phyloP scores from a whole-genome alignment of 306 rosid genomes.

The Castanea crenata region DNA sequence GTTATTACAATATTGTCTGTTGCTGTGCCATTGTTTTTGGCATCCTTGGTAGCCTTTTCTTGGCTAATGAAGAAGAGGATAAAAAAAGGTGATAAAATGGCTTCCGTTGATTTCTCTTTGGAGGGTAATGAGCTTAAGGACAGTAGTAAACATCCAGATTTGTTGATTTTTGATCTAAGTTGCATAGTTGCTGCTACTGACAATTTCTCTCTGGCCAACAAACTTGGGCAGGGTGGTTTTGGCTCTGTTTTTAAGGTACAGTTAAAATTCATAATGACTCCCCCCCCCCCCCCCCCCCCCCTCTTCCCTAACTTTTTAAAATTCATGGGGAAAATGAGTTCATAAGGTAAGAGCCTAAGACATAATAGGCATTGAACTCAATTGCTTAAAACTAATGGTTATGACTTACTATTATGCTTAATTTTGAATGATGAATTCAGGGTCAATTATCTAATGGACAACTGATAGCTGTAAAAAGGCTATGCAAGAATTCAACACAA shows the following conservation, averaged over 20 bases:
- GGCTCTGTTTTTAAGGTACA: constrained; percentile 3
- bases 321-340: background rate
- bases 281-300: too few relatives aligned
- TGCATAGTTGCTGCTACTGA: constrained; percentile 1
- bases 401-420: too few relatives aligned
- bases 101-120: too few relatives aligned
- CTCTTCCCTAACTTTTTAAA: too few relatives aligned
- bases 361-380: too few relatives aligned
- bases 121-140: background rate
- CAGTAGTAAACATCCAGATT: background rate
- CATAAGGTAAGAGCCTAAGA: background rate
- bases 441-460: constrained; percentile 26
- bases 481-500: constrained; percentile 33
- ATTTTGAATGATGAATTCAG: constrained; percentile 8
- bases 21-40: too few relatives aligned
- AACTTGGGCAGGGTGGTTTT: constrained; percentile 22
- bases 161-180: constrained; percentile 1
- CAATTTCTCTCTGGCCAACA: background rate
- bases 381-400: too few relatives aligned
- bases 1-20: too few relatives aligned
- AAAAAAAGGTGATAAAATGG: background rate
- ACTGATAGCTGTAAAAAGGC: constrained; percentile 40
- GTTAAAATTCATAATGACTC: background rate
- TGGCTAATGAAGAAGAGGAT: too few relatives aligned
- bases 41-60: too few relatives aligned